Percentiles rank a stretch among this genome's conserved stretches.
Conservation (phyloP, 345 rosid genomes). For the Aurinia saxatilis region DNA sequence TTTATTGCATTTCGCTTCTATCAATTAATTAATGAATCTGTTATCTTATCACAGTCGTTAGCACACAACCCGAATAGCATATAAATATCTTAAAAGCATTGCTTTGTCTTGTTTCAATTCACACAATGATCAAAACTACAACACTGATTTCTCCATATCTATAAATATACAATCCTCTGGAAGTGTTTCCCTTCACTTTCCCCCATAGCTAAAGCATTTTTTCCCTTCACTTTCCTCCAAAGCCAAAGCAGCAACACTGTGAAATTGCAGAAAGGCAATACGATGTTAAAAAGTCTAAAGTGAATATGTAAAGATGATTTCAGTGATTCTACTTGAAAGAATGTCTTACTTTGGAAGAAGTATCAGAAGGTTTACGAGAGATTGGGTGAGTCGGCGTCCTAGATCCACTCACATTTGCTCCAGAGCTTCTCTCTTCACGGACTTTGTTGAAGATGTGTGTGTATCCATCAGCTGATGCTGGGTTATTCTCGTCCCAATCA, state of each 20-base stretch:
- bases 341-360: conserved; percentile 44
- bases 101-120: no score
- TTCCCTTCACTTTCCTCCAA: conserved; percentile 59
- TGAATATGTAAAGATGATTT: background rate
- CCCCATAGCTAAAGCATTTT: conserved; percentile 46
- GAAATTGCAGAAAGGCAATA: background rate
- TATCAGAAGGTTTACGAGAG: conserved; percentile 16
- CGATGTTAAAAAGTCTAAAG: background rate
- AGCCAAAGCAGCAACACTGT: conserved; percentile 37
- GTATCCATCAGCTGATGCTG: conserved; percentile 77
- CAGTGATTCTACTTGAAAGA: background rate
- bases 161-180: conserved; percentile 13
- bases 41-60: no score
- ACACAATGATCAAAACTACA: background rate
- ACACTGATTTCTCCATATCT: conserved; percentile 12
- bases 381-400: conserved; percentile 31
- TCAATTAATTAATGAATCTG: no score
- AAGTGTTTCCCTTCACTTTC: conserved; percentile 34
- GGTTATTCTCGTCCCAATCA: conserved; percentile 83
- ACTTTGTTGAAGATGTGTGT: conserved; percentile 86
- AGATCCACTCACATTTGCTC: conserved; percentile 41
- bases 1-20: no score
- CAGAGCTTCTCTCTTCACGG: conserved; percentile 61
- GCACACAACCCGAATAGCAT: no score
- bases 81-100: no score